Evolutionary conservation across 176 grass and related monocot genomes (phyloP), one percentile per base, ranked within the genome.

Genomic region (Triticum turgidum): DNA sequence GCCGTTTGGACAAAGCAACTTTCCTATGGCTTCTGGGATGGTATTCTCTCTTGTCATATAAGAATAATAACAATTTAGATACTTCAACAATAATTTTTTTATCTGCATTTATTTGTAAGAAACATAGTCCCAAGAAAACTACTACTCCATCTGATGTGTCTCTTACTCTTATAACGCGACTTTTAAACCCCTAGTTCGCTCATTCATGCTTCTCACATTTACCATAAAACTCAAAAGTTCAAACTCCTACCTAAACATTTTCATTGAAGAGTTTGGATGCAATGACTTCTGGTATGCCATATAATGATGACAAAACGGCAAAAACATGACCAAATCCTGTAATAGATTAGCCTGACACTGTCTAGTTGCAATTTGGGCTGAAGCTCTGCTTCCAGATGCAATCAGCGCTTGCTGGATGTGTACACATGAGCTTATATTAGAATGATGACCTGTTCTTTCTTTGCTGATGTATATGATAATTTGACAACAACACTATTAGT

Each of bases 1-100:
- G 78, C 17, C 91, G 25, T 97, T 94, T 79, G 82, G 85, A 51
- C 94, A 94, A 88, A 92, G 89, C 90, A 97, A 87, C 73, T 85
- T 92, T 83, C 74, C 81, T 79, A 78, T 90, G 82, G 77, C 91
- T 83, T 80, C 88, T 86, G 91, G 86, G 82, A 91, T 93, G 91
- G 91, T 94, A 93, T 85, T 87, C 14, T 73, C 51, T 80, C 47
- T 80, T 73, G 39, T 63, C 65, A 45, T 5, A 67, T 10, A 69
- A 69, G 56, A 89, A 45, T 1, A 3, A 58, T 22, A 85, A 34
- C 21, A 75, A 34, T 38, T 70, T 20, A 73, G 52, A 45, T 21
- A 37, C 37, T 80, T 32, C 24, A 64, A 18, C 30, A 73, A 34
- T 64, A 77, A 4, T 69, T 52, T 52, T 52, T 54, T 54, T 65